Conservation (phyloP, 208 protist species). For the Strigomonas culicis region DNA sequence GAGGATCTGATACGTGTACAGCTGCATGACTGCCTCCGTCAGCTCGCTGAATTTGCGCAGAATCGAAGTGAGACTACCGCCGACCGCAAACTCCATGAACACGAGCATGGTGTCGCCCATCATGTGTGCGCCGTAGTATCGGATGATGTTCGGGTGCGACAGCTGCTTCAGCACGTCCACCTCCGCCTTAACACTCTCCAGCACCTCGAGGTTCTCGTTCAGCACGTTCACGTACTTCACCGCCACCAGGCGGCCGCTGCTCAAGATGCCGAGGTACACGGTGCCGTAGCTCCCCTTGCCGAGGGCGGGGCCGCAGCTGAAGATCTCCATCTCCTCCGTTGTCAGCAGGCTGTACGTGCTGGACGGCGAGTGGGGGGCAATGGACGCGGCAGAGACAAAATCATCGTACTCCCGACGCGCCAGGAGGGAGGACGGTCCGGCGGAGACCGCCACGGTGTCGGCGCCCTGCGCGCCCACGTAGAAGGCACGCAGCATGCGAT, state of each 20-base stretch:
- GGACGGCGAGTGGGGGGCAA: slow-evolving; percentile 15
- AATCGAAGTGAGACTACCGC: slow-evolving; percentile 78
- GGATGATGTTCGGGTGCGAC: slow-evolving; percentile 83
- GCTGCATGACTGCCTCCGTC: slow-evolving; percentile 68
- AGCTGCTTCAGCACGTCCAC: slow-evolving; percentile 74
- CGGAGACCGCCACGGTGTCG: slow-evolving; percentile 9
- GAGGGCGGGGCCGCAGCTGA: slow-evolving; percentile 68
- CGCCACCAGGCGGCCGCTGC: slow-evolving; percentile 50
- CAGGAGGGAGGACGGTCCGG: slow-evolving; percentile 4
- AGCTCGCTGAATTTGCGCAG: slow-evolving; percentile 69
- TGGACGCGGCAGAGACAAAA: slow-evolving; percentile 3
- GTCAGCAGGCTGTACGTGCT: slow-evolving; percentile 41
- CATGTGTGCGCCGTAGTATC: slow-evolving; percentile 73
- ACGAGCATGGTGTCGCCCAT: slow-evolving; percentile 73
- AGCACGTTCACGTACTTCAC: slow-evolving; percentile 65
- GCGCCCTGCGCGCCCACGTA: slow-evolving; percentile 22
- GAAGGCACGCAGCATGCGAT: slow-evolving; percentile 37
- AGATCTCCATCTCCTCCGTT: slow-evolving; percentile 72
- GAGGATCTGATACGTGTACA: slow-evolving; percentile 78
- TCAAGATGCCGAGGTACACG: slow-evolving; percentile 58
- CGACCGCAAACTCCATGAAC: slow-evolving; percentile 90
- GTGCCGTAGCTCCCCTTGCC: slow-evolving; percentile 71
- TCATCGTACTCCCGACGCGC: background rate
- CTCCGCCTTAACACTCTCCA: slow-evolving; percentile 55
- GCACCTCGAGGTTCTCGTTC: slow-evolving; percentile 39